These are phyloP conservation scores for Lanmaoa rubissima DNA, from an alignment of 768 basidiomycete species.

Conservation along the genomic window DNA sequence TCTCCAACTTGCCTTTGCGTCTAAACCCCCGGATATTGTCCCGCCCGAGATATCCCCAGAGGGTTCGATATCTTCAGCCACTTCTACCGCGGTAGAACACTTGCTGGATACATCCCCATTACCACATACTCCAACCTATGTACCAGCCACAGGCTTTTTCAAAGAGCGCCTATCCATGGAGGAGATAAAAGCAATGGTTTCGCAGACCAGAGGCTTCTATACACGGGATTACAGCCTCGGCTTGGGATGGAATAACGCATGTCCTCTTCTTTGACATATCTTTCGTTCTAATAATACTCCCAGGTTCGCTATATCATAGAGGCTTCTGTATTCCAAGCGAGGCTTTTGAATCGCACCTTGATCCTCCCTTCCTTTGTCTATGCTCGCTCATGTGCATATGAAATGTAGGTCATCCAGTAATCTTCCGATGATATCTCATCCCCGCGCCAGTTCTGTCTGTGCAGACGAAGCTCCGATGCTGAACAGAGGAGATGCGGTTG, in stretches of 20 bases:
- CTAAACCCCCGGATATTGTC: constrained; percentile 1
- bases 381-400: constrained; percentile 42
- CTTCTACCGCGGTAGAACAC: constrained; percentile 1
- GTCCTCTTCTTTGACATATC: constrained; percentile 3
- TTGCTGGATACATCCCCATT: background rate
- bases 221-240: constrained; percentile 43
- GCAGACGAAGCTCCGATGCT: constrained; percentile 41
- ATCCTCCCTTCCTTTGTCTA: constrained; percentile 43
- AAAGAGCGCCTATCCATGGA: constrained; percentile 27
- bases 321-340: constrained; percentile 38
- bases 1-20: constrained; percentile 6
- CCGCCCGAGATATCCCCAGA: background rate
- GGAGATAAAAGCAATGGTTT: constrained; percentile 35
- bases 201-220: constrained; percentile 40
- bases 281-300: background rate
- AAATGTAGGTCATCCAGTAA: constrained; percentile 26
- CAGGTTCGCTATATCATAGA: constrained; percentile 47
- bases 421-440: background rate
- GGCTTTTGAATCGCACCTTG: constrained; percentile 39
- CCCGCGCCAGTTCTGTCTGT: constrained; percentile 29
- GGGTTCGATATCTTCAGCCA: background rate
- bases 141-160: background rate
- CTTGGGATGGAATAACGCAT: constrained; percentile 46
- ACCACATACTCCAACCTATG: background rate
- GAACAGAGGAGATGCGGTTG: constrained; percentile 40